Percentiles rank a stretch among this genome's conserved stretches.
Evolutionary conservation across 192 early-diverging fungal species (phyloP).

Genomic region (Gaertneriomyces semiglobifer): DNA sequence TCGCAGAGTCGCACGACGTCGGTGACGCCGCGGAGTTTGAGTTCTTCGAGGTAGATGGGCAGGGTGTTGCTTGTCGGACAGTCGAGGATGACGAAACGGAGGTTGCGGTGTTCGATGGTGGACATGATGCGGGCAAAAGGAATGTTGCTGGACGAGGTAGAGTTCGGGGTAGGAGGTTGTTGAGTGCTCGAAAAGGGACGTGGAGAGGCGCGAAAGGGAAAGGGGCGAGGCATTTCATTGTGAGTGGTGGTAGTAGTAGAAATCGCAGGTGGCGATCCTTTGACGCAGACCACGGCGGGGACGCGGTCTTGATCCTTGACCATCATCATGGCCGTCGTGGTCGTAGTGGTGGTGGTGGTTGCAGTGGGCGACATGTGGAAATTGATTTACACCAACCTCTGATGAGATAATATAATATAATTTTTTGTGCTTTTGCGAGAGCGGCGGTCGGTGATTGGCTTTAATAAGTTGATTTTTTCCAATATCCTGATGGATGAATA

Average conservation of each 20-base stretch:
- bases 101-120: constrained; percentile 54
- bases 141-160: neutral
- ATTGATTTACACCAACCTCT: neutral
- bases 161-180: neutral
- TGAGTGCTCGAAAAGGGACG: neutral
- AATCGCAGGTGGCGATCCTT: neutral
- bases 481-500: too few species aligned
- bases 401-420: too few species aligned
- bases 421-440: too few species aligned
- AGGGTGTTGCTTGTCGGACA: constrained; percentile 84
- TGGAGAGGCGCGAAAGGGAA: neutral
- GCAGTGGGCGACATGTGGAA: constrained; percentile 2
- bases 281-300: neutral
- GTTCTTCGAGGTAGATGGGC: constrained; percentile 67
- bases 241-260: neutral
- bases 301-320: neutral
- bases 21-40: constrained; percentile 70
- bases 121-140: constrained; percentile 62
- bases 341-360: constrained; percentile 31
- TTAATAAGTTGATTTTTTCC: neutral
- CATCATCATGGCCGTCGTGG: neutral
- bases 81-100: constrained; percentile 89
- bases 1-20: constrained; percentile 90
- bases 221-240: neutral
- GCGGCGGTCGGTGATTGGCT: neutral